Conservation (phyloP, 805 yeast genomes). For the Pichia heedii region DNA sequence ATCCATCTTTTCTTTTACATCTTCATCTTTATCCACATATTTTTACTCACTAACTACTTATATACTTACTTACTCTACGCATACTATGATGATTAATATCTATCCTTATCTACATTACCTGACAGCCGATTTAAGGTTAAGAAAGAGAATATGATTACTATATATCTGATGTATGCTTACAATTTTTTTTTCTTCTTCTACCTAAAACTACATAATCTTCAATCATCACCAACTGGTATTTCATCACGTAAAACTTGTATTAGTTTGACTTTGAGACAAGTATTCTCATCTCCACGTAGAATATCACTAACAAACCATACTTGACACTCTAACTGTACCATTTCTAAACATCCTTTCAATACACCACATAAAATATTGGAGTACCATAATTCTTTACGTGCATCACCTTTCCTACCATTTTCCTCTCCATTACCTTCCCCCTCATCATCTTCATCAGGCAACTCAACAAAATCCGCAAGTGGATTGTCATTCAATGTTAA, state of each 20-base stretch:
- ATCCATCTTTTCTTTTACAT: too few species aligned
- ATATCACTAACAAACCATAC: conserved; percentile 71
- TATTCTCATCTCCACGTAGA: conserved; percentile 70
- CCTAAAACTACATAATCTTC: not conserved
- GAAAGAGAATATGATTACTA: conserved; percentile 1
- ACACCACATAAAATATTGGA: conserved; percentile 88
- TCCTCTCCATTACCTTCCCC: not conserved
- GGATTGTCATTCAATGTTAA: conserved; percentile 79
- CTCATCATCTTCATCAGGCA: conserved; percentile 54
- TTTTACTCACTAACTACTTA: not conserved
- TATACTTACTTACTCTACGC: not conserved
- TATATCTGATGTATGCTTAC: conserved; percentile 1
- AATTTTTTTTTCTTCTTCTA: not conserved
- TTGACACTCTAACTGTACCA: conserved; percentile 92
- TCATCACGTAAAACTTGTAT: conserved; percentile 78
- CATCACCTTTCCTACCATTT: conserved; percentile 33
- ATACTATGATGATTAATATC: conserved; percentile 19
- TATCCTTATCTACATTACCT: conserved; percentile 32
- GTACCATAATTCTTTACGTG: conserved; percentile 77
- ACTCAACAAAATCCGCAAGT: conserved; percentile 87
- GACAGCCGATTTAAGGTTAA: conserved; percentile 12
- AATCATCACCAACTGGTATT: conserved; percentile 93
- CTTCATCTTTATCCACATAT: too few species aligned
- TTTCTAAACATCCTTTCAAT: conserved; percentile 81
- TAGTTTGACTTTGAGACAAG: conserved; percentile 71